These are phyloP conservation scores for Cordyceps cateniannulata DNA, from an alignment of 2,329 filamentous ascomycete genomes.

Conservation along the genomic window DNA sequence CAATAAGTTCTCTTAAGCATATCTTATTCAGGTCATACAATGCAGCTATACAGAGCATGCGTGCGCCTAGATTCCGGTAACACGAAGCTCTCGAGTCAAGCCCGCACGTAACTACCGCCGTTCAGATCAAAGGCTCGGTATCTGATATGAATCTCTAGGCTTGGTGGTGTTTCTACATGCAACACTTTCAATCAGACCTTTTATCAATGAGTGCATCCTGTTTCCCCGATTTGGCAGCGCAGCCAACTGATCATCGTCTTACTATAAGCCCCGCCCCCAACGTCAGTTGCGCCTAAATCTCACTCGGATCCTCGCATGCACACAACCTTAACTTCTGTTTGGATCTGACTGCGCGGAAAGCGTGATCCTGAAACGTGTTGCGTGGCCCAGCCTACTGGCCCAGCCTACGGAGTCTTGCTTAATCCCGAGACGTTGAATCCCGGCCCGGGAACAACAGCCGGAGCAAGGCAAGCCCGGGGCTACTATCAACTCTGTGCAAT, in stretches of 20 bases:
- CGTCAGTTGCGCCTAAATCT: constrained; percentile 1
- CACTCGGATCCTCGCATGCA: constrained; percentile 1
- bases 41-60: neutral
- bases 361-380: neutral
- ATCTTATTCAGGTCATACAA: neutral
- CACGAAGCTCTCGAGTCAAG: no score
- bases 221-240: constrained; percentile 1
- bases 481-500: neutral
- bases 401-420: neutral
- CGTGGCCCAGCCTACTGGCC: neutral
- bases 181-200: neutral
- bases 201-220: neutral
- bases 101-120: neutral
- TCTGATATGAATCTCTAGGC: neutral
- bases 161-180: neutral
- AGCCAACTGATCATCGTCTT: constrained; percentile 8
- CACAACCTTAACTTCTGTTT: constrained; percentile 1
- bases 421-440: constrained; percentile 1
- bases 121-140: neutral
- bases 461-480: no score
- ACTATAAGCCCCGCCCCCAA: neutral
- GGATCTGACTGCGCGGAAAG: neutral
- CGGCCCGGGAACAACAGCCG: neutral
- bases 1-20: neutral
- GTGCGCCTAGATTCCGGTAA: no score